Evolutionary conservation across 2,329 filamentous ascomycete species (phyloP), one percentile per base, ranked within the genome.

Genomic region (Aspergillus versicolor): DNA sequence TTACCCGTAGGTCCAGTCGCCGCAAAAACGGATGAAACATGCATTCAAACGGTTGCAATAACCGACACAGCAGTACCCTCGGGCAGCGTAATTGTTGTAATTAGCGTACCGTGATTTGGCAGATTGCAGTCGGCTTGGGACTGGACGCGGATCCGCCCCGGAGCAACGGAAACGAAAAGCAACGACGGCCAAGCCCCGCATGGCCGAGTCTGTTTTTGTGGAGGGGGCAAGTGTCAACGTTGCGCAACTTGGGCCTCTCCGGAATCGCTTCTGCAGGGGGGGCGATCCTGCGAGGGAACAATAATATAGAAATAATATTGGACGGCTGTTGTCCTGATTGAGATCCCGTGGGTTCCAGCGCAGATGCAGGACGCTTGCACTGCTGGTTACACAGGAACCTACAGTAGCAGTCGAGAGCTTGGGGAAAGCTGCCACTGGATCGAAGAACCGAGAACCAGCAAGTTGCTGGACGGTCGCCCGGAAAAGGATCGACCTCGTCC

Each of bases 81-180:
- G 47, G 47, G 11, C 44, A n/a, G 15, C 34, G 8, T 11, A 3
- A 32, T 13, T 34, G 43, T 27, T 47, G 44, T 19, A 47, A 47
- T 13, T 34, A 19, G 44, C 24, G 44, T 17, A 47, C 44, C 27
- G 8, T 19, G 11, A 15, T 19, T 47, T 24, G 44, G 24, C 15
- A 34, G 27, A 12, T 13, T 34, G 27, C 17, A 9, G 21, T 47
- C 22, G 47, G 42, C 13, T n/a, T 42, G 40, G 42, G 40, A 59
- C 41, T 21, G 41, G 47, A 30, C 51, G 52, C 45, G 50, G 53
- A 60, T 61, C 52, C 71, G 67, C 66, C 64, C 70, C 70, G 70
- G 70, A 66, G 69, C 64, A 72, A 71, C 69, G 70, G 70, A 72
- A 65, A 72, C 62, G 54, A 55, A 51, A 57, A 52, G 41, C 57